Evolutionary conservation across 257 asterid species (phyloP).

Genomic region (Solanum clarkiae): DNA sequence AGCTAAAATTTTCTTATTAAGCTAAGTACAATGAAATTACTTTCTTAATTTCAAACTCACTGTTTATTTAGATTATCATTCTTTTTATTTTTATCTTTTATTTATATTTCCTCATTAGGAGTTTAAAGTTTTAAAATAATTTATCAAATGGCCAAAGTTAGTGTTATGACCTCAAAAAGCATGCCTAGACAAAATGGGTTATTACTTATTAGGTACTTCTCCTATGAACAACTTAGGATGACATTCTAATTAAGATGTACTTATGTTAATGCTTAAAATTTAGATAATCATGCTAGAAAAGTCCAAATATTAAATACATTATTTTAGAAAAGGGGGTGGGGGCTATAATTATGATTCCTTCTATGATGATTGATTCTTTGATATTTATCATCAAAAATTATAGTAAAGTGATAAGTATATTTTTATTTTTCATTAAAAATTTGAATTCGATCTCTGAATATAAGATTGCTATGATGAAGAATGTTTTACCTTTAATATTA

Average conservation of each 20-base stretch:
- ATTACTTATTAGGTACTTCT: background rate
- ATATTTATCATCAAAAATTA: background rate
- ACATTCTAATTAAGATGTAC: background rate
- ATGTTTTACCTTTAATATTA: background rate
- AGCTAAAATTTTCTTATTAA: background rate
- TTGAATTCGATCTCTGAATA: background rate
- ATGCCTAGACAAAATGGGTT: background rate
- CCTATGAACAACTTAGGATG: background rate
- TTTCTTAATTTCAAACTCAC: background rate
- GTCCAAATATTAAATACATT: background rate
- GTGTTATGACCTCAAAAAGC: background rate
- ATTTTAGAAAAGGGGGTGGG: background rate
- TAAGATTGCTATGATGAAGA: rapidly evolving
- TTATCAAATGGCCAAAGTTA: background rate
- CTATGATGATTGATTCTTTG: background rate
- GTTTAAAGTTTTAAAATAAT: background rate
- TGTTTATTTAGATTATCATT: background rate
- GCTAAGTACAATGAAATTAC: background rate
- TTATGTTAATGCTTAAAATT: background rate
- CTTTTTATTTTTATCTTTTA: background rate
- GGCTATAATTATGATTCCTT: background rate
- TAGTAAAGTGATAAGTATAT: rapidly evolving
- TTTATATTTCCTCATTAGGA: background rate
- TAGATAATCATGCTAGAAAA: background rate
- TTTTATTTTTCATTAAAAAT: background rate